These are phyloP conservation scores for Fusarium mundagurra DNA, from an alignment of 2,329 filamentous ascomycete species.

Conservation along the genomic window DNA sequence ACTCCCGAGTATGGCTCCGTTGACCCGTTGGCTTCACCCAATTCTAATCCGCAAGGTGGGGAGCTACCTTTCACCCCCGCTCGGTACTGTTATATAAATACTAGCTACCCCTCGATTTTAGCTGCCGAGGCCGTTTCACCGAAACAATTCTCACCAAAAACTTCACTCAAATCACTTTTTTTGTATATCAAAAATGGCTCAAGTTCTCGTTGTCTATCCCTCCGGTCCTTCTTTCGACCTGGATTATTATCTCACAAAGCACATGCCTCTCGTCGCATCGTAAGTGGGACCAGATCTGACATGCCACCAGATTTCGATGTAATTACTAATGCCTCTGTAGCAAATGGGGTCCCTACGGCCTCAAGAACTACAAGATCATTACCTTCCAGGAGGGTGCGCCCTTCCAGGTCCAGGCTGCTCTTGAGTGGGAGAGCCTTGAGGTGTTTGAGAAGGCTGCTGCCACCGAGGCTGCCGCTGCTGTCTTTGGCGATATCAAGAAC, in stretches of 20 bases:
- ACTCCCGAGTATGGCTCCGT: slow-evolving; percentile 6
- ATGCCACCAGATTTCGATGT: background rate
- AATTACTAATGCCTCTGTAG: slow-evolving; percentile 5
- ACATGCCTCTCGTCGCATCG: slow-evolving; percentile 41
- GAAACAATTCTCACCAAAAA: background rate
- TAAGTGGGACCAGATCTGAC: slow-evolving; percentile 15
- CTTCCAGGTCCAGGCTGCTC: slow-evolving; percentile 39
- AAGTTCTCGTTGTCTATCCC: slow-evolving; percentile 41
- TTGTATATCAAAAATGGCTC: slow-evolving; percentile 27
- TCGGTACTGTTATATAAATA: background rate
- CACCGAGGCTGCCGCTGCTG: background rate
- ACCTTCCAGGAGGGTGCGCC: slow-evolving; percentile 27
- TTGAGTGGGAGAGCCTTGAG: slow-evolving; percentile 38
- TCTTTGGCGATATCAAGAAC: slow-evolving; percentile 43
- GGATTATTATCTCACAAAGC: slow-evolving; percentile 41
- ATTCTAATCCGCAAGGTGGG: slow-evolving; percentile 5
- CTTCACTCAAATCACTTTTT: background rate
- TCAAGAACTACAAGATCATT: slow-evolving; percentile 36
- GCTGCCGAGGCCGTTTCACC: background rate
- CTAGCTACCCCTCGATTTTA: slow-evolving; percentile 16
- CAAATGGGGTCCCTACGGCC: slow-evolving; percentile 30
- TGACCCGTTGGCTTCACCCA: slow-evolving; percentile 8
- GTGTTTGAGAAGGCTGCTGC: slow-evolving; percentile 25
- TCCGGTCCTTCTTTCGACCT: slow-evolving; percentile 41
- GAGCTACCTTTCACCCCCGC: slow-evolving; percentile 8